Conservation (phyloP, 2,329 filamentous ascomycete genomes). For the Fusarium sp. region DNA sequence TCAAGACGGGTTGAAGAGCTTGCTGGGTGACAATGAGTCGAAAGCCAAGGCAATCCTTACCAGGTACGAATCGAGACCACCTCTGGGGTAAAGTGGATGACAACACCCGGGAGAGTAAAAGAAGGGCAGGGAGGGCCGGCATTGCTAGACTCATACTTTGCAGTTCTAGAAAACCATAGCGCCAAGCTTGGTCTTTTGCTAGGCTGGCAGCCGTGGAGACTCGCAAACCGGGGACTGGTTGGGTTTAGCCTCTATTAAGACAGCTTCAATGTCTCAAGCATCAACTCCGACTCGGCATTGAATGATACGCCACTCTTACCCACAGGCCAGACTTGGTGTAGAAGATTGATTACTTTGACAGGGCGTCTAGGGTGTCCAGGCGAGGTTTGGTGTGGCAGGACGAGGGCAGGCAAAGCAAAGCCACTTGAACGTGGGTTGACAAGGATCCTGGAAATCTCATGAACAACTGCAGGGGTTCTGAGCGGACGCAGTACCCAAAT, state of each 20-base stretch:
- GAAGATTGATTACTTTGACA: constrained; percentile 39
- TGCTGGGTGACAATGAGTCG: constrained; percentile 45
- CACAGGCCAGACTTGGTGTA: constrained; percentile 27
- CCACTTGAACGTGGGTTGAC: constrained; percentile 37
- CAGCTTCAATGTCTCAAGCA: constrained; percentile 25
- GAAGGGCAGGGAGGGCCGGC: constrained; percentile 37
- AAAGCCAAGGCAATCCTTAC: constrained; percentile 36
- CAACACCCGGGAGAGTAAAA: constrained; percentile 29
- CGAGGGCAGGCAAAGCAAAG: constrained; percentile 7
- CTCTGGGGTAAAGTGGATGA: constrained; percentile 49
- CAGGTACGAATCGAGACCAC: constrained; percentile 40
- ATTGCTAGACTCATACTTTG: constrained; percentile 39
- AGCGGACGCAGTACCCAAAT: constrained; percentile 44
- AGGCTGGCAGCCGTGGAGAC: constrained; percentile 17
- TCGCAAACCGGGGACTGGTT: constrained; percentile 34
- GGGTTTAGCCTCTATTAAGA: constrained; percentile 18
- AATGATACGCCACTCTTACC: constrained; percentile 16
- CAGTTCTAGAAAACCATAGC: constrained; percentile 43
- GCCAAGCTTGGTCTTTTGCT: constrained; percentile 14
- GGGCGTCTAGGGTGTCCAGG: constrained; percentile 26
- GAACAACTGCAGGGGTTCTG: constrained; percentile 32
- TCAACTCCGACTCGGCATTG: constrained; percentile 24
- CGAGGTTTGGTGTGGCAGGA: constrained; percentile 34
- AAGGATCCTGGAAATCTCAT: constrained; percentile 39
- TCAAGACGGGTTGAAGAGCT: constrained; percentile 21